Base-by-base conservation (phyloP, 768 basidiomycete species). In the Sarcodon sp. region DNA sequence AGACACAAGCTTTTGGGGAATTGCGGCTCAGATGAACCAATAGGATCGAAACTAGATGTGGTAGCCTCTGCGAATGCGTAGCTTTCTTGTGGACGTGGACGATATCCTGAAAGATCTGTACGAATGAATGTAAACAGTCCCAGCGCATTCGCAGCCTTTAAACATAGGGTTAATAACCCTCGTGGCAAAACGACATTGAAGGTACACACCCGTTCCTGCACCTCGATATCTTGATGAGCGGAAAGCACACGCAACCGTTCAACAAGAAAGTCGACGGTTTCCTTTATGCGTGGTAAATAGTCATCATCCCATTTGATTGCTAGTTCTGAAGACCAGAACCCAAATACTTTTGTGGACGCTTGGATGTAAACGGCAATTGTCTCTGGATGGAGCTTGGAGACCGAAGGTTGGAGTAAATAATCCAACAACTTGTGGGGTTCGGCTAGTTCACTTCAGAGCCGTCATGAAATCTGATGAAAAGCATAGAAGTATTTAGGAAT, bases 1-100 rank as follows among this genome's bases (percentile, higher is more conserved):
- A 99, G 77, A 61, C 80, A 86, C 10, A 98, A 67, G 55, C 87
- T 89, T 66, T 93, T 92, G 2, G 96, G 96, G 57, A 88, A 94
- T 34, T 66, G 64, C 12, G 77, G 75, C 34, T 77, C 73, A 10
- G 59, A 46, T n/a, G 52, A 38, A 21, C 63, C 57, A 5, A 59
- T 54, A 44, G 69, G 72, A 10, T 73, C 75, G 46, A 50, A 47
- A 10, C 49, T 51, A n/a, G 69, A 64, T 15, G 63, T 54, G 9
- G 65, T 61, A 13, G 61, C 51, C 12, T 68, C 71, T 31, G 66
- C 66, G 33, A 65, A 64, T 1, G 66, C 64, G 21, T 65, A 61
- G 37, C 56, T 61, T 4, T 63, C 58, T 47, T 63, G 70, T 6
- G 47, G 53, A 35, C 47, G 53, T 0, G 78, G 73, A 47, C 65